phyloP scores from a whole-genome alignment of 2,329 filamentous ascomycete species.

The Leptographium wingfieldii region DNA sequence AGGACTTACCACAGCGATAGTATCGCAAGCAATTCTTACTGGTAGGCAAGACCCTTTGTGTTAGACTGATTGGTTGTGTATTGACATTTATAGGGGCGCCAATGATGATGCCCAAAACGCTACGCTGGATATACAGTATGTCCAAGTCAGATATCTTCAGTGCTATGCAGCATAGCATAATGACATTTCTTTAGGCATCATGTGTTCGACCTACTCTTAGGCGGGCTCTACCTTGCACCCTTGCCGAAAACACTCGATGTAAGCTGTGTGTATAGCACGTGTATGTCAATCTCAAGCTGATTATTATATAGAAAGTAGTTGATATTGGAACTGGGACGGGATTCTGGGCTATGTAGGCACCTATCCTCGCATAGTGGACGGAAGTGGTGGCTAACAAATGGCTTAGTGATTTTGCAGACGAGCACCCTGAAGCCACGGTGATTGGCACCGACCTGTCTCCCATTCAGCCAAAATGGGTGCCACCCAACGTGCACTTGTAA shows the following conservation, averaged over 20 bases:
- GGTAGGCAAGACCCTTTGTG: not conserved
- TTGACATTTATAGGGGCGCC: not conserved
- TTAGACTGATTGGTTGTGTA: not conserved
- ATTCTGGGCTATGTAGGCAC: not conserved
- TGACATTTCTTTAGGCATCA: not conserved
- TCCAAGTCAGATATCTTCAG: not conserved
- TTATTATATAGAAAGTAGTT: not conserved
- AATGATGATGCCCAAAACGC: not conserved
- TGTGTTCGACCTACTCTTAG: not conserved
- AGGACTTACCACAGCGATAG: not conserved
- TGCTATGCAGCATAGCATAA: not conserved
- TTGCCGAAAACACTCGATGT: not conserved
- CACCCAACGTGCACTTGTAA: not conserved
- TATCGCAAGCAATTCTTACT: not conserved
- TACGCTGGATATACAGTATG: not conserved
- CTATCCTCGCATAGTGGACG: not conserved
- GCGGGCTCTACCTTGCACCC: not conserved
- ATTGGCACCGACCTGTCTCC: slow-evolving; percentile 1
- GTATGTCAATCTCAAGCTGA: not conserved
- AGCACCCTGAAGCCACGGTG: not conserved
- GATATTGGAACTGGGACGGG: slow-evolving; percentile 1
- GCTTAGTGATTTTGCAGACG: not conserved
- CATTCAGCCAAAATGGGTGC: not conserved
- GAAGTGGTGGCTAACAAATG: not conserved
- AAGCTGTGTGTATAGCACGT: not conserved